phyloP scores from a whole-genome alignment of 352 stramenopile genomes.

The Pythium brassicae region DNA sequence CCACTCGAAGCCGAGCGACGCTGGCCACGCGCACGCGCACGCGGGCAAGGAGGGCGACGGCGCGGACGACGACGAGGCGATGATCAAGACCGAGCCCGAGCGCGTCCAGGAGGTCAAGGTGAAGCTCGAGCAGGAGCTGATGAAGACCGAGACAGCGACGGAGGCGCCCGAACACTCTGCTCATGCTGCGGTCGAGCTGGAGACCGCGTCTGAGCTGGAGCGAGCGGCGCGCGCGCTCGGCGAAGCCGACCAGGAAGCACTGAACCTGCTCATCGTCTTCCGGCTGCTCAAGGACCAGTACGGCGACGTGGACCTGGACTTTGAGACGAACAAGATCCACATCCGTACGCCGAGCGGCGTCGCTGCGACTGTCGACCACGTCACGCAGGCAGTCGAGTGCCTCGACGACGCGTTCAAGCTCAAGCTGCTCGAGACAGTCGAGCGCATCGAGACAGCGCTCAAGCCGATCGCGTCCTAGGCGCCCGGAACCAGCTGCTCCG shows the following conservation, averaged over 20 bases:
- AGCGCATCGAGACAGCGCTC: slow-evolving; percentile 60
- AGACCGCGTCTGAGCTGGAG: slow-evolving; percentile 32
- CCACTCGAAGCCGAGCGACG: slow-evolving; percentile 50
- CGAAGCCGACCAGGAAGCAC: slow-evolving; percentile 66
- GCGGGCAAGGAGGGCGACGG: slow-evolving; percentile 11
- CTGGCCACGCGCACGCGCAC: slow-evolving; percentile 14
- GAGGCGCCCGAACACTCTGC: too few relatives aligned
- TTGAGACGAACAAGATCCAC: slow-evolving; percentile 87
- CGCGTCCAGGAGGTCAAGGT: slow-evolving; percentile 13
- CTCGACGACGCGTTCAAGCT: slow-evolving; percentile 59
- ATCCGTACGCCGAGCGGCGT: slow-evolving; percentile 75
- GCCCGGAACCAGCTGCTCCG: too few relatives aligned
- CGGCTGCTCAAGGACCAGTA: slow-evolving; percentile 85
- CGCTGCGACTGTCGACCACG: slow-evolving; percentile 59
- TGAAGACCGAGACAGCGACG: slow-evolving; percentile 12
- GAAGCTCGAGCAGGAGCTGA: slow-evolving; percentile 15
- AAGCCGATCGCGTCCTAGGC: slow-evolving; percentile 57
- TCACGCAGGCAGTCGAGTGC: slow-evolving; percentile 61
- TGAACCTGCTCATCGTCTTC: slow-evolving; percentile 84
- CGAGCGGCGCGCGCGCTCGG: slow-evolving; percentile 65
- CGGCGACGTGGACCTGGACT: slow-evolving; percentile 79
- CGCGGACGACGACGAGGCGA: slow-evolving; percentile 14
- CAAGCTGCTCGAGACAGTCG: slow-evolving; percentile 66
- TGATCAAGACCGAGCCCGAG: slow-evolving; percentile 19
- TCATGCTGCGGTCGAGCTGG: too few relatives aligned